Base-by-base conservation (phyloP, 2,329 filamentous ascomycete genomes). In the Fusarium luffae region DNA sequence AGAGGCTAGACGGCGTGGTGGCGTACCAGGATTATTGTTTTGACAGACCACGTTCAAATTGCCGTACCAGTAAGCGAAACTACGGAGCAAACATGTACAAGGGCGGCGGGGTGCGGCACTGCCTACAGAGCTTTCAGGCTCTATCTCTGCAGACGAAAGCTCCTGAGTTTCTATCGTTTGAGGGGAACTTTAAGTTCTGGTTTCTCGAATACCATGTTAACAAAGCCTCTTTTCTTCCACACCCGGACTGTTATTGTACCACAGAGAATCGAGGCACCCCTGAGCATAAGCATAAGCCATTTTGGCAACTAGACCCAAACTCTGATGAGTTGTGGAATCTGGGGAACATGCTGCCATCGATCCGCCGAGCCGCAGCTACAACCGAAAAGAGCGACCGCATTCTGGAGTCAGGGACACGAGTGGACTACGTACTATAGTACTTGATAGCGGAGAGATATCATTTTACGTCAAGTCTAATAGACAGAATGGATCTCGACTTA, bases 341-440 rank as follows among this genome's bases (percentile, higher is more conserved):
- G 73, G 73, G 73, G 71, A 72, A 71, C 58, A 49, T 52, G 46
- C 41, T 59, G 54, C 68, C 63, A 62, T 62, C 54, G 56, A 71
- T 61, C 71, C 67, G 69, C 61, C 51, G 27, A 60, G 59, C 55
- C 62, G 63, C 57, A 59, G 49, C 55, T 52, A 32, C 23, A 60
- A 44, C n/a, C 42, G 19, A 41, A 49, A 49, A 13, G 32, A 44
- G 37, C 59, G 58, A 47, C 46, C 23, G 19, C 40, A 58, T 58
- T 54, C 44, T 41, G 41, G 55, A 63, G 65, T 27, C 49, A 32
- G n/a, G 59, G 40, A 32, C n/a, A 58, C 27, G 13, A 23, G 34
- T 13, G 32, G 41, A 43, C 59, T 48, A 42, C 27, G 27, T 28
- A 28, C 27, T 28, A 11, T 28, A 28, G 27, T 28, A 28, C 25